Evolutionary conservation across 305 asterid genomes (phyloP), one percentile per base, ranked within the genome.

Genomic region (Rubia tinctorum): DNA sequence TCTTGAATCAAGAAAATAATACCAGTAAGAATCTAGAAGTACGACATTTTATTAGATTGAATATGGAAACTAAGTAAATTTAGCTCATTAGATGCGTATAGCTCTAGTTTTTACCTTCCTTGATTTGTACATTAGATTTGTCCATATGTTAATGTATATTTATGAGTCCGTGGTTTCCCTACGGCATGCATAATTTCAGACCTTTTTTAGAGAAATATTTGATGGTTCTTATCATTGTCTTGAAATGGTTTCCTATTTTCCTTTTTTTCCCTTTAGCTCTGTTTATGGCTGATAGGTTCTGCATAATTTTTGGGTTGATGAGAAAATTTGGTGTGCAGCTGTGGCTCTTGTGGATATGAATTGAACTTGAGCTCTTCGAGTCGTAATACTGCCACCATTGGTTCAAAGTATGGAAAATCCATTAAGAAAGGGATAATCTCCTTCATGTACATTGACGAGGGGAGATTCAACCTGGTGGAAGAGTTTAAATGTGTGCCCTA

Each of bases 281-380:
- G 45, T 53, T 25, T 49, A 12, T 45, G 17, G 58, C 61, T 25
- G 61, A 25, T 68, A 59, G 60, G 15, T 8, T 68, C 45, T 67
- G 4, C 6, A 43, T 17, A 45, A 22, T 44, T 10, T 49, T 10
- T 49, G 58, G 34, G 27, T 8, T 23, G 8, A 69, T 25, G 61
- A 49, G 10, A 30, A 11, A 0, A 18, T 53, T 34, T 69, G 27
- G 30, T 20, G 64, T 84, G 89, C 91, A 91, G 97, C 78, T 91
- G 97, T 82, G 97, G 95, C 77, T 86, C 88, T 74, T 91, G 97
- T 56, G 96, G 96, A 14, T 91, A 83, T 69, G 96, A 91, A 76
- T 72, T 91, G 53, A 89, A 89, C 77, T 87, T 90, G 71, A 88
- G 84, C 59, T 91, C 97, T 39, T 90, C 93, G 20, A 86, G 90